These are phyloP conservation scores for Andrographis paniculata DNA, from an alignment of 305 asterid species.

Conservation along the genomic window DNA sequence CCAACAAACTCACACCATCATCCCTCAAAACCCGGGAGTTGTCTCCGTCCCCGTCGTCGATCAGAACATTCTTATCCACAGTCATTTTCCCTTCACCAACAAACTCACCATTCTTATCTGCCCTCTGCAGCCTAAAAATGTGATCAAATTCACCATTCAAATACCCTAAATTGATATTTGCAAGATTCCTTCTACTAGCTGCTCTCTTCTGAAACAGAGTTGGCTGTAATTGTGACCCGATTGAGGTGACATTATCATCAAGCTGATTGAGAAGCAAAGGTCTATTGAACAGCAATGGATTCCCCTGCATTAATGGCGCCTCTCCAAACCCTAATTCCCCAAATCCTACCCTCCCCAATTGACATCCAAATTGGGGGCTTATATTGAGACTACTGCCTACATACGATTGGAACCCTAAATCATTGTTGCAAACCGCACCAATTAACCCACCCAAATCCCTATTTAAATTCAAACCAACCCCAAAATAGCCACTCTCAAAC, in stretches of 20 bases:
- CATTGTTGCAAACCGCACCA: too few species aligned
- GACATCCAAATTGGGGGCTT: slow-evolving; percentile 26
- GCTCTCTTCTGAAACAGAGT: slow-evolving; percentile 72
- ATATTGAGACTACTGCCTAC: slow-evolving; percentile 14
- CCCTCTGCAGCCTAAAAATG: slow-evolving; percentile 2
- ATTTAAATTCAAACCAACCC: too few species aligned
- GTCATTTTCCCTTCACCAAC: too few species aligned
- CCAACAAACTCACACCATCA: slow-evolving; percentile 18
- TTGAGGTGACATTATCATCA: slow-evolving; percentile 39
- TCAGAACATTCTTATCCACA: too few species aligned
- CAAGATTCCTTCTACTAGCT: slow-evolving; percentile 49
- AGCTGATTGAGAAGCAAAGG: slow-evolving; percentile 48
- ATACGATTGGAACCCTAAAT: slow-evolving; percentile 23
- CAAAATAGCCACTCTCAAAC: too few species aligned
- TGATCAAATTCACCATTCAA: slow-evolving; percentile 21
- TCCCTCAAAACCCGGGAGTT: slow-evolving; percentile 32
- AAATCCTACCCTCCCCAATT: slow-evolving; percentile 22
- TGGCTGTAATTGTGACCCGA: slow-evolving; percentile 57
- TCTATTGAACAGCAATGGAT: slow-evolving; percentile 26
- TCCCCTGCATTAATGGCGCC: slow-evolving; percentile 9
- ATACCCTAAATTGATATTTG: slow-evolving; percentile 24
- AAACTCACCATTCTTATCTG: slow-evolving; percentile 12
- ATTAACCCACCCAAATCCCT: too few species aligned
- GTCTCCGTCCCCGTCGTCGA: neutral
- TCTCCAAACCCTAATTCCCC: slow-evolving; percentile 31